These are phyloP conservation scores for Stipa capillata DNA, from an alignment of 176 grass and related monocot species.

Conservation along the genomic window DNA sequence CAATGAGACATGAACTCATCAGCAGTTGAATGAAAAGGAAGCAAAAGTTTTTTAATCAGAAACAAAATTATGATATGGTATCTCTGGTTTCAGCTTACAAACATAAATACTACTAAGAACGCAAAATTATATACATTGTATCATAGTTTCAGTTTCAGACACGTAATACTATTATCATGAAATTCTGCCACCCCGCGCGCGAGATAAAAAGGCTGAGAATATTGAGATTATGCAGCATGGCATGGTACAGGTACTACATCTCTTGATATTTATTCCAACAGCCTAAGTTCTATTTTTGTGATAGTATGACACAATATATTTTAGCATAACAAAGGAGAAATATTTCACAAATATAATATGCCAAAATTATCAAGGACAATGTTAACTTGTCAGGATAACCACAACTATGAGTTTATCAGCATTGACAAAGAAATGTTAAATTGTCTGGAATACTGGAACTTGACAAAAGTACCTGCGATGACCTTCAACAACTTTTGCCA, in stretches of 20 bases:
- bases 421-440: background rate
- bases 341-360: background rate
- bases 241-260: background rate
- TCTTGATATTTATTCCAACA: background rate
- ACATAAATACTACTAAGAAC: background rate
- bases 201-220: background rate
- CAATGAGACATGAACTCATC: background rate
- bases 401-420: background rate
- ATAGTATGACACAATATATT: background rate
- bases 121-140: background rate
- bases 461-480: constrained; percentile 69
- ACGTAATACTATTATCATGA: background rate
- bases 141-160: background rate
- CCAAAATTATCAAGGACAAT: too few relatives aligned
- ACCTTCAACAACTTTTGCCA: constrained; percentile 92
- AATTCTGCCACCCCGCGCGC: background rate
- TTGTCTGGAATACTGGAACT: background rate
- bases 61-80: background rate
- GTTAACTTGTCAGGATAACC: too few relatives aligned
- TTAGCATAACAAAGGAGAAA: background rate
- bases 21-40: background rate
- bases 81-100: background rate
- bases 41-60: background rate
- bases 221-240: background rate
- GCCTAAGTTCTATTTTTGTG: background rate